Evolutionary conservation across 192 early-diverging fungal genomes (phyloP).

Genomic region (Gonapodya prolifera): DNA sequence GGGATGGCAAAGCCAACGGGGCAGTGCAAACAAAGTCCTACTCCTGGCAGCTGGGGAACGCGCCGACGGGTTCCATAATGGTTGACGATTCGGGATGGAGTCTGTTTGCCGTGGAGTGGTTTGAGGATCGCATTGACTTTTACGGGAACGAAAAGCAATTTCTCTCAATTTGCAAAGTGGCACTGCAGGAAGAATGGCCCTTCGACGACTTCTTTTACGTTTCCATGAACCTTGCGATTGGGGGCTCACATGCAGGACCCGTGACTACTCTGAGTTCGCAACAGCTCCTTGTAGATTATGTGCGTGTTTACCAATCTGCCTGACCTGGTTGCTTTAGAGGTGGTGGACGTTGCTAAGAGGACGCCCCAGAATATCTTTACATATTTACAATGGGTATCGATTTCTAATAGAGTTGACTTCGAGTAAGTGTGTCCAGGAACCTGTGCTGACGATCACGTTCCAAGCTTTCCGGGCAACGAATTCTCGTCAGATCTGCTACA

Average conservation of each 20-base stretch:
- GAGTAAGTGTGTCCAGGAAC: background rate
- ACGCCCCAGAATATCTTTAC: background rate
- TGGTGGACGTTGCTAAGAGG: background rate
- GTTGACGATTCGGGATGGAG: background rate
- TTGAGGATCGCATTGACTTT: background rate
- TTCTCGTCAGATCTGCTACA: background rate
- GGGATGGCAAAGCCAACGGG: background rate
- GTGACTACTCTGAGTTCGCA: background rate
- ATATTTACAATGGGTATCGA: no score
- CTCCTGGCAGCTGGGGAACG: background rate
- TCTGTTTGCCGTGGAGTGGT: background rate
- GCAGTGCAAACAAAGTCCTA: background rate
- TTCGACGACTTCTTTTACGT: background rate
- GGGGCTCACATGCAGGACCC: background rate
- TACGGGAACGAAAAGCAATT: background rate
- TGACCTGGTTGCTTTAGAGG: no score
- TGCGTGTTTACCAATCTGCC: background rate
- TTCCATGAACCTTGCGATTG: background rate
- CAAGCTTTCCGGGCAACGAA: background rate
- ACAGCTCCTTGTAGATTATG: background rate
- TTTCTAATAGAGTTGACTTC: background rate
- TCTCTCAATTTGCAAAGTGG: background rate
- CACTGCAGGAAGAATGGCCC: background rate
- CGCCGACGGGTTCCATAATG: no score
- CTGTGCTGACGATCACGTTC: background rate